Evolutionary conservation across 768 basidiomycete species (phyloP).

Genomic region (Suillus luteus): DNA sequence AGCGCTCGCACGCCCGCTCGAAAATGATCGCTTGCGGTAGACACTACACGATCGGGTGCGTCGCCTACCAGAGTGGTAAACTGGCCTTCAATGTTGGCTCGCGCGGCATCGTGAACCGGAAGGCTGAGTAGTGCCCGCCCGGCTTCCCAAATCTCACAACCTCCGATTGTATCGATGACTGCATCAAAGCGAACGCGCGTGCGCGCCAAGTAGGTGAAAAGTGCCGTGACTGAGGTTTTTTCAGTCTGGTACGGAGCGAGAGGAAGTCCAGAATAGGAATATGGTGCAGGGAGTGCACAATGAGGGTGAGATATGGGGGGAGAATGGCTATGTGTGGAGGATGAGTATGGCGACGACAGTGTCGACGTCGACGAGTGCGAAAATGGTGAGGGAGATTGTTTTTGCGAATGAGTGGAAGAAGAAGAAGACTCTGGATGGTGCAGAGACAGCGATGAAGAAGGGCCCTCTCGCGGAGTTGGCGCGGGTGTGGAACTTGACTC

Average conservation of each 20-base stretch:
- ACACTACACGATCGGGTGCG: constrained; percentile 60
- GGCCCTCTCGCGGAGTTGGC: constrained; percentile 20
- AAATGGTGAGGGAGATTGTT: constrained; percentile 36
- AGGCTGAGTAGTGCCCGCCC: constrained; percentile 59
- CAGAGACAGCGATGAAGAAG: constrained; percentile 29
- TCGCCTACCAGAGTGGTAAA: constrained; percentile 86
- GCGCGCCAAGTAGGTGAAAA: constrained; percentile 28
- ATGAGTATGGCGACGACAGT: constrained; percentile 32
- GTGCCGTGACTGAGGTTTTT: constrained; percentile 25
- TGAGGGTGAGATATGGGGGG: constrained; percentile 30
- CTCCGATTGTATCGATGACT: constrained; percentile 82
- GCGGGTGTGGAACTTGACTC: constrained; percentile 23
- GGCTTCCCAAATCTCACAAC: constrained; percentile 77
- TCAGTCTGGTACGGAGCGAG: constrained; percentile 32
- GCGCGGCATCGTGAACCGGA: constrained; percentile 27
- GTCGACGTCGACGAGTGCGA: constrained; percentile 34
- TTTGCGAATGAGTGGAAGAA: constrained; percentile 28
- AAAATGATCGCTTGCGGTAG: constrained; percentile 72
- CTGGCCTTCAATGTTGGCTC: constrained; percentile 43
- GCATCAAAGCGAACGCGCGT: constrained; percentile 61
- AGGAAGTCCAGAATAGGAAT: constrained; percentile 33
- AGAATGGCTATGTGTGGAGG: constrained; percentile 24
- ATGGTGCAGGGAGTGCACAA: constrained; percentile 28
- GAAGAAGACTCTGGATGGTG: constrained; percentile 28
- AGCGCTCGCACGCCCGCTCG: constrained; percentile 70